Evolutionary conservation across 108 stramenopile species (phyloP).

Genomic region (Craspedostauros australis): DNA sequence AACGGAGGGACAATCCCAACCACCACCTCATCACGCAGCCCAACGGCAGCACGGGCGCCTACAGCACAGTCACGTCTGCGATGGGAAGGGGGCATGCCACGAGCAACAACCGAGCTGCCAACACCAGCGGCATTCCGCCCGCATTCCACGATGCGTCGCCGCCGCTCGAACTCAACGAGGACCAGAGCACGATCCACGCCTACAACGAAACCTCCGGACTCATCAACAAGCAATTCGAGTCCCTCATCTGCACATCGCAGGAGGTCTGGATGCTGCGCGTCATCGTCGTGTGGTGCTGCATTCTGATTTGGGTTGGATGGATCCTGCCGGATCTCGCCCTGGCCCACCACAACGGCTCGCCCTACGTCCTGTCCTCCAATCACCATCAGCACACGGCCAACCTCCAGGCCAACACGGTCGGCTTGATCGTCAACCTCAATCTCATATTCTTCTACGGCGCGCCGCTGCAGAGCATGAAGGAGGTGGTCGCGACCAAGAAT

Average conservation of each 20-base stretch:
- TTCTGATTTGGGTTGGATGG: slow-evolving; percentile 25
- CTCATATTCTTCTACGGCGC: slow-evolving; percentile 69
- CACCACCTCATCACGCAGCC: no score
- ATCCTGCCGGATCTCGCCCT: no score
- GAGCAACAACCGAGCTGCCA: no score
- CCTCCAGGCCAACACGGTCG: slow-evolving; percentile 24
- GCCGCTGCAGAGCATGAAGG: slow-evolving; percentile 54
- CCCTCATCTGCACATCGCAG: slow-evolving; percentile 7
- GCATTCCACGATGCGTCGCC: no score
- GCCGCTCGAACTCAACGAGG: no score
- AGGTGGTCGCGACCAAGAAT: slow-evolving; percentile 30
- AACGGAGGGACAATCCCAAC: no score
- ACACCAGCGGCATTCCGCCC: no score
- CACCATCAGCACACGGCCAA: neutral
- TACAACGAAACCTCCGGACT: neutral
- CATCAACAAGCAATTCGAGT: slow-evolving; percentile 6
- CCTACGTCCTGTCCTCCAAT: neutral
- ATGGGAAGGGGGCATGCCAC: no score
- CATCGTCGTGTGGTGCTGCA: slow-evolving; percentile 8
- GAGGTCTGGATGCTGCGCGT: slow-evolving; percentile 12
- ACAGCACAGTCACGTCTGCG: no score
- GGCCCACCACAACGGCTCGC: neutral
- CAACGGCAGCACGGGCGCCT: no score
- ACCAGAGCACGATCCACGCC: neutral
- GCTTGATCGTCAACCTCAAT: slow-evolving; percentile 60